Evolutionary conservation across 176 grass and related monocot genomes (phyloP).

Genomic region (Carex littledalei): DNA sequence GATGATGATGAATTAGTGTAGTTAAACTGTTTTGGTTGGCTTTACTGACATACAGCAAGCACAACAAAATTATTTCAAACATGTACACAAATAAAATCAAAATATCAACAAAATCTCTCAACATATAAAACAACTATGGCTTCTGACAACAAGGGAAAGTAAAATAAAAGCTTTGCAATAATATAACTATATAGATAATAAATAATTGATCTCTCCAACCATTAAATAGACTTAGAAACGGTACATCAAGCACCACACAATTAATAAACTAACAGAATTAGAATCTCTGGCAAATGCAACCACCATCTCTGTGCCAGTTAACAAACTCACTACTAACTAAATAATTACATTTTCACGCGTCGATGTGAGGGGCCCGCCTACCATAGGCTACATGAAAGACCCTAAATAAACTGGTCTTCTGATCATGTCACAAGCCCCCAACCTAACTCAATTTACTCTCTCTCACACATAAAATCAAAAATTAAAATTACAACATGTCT

Average conservation of each 20-base stretch:
- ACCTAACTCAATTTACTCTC: background rate
- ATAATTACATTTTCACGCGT: constrained; percentile 11
- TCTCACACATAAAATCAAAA: background rate
- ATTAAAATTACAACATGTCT: constrained; percentile 9
- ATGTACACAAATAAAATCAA: too few relatives aligned
- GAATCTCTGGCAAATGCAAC: background rate
- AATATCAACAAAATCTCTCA: too few relatives aligned
- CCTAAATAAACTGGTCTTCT: constrained; percentile 20
- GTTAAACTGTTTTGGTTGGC: too few relatives aligned
- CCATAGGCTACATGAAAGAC: constrained; percentile 14
- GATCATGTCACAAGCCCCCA: constrained; percentile 12
- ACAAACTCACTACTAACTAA: constrained; percentile 17
- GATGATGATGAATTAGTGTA: too few relatives aligned
- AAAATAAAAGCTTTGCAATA: background rate
- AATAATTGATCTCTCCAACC: background rate
- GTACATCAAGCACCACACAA: background rate
- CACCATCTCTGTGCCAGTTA: background rate
- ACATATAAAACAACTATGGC: background rate
- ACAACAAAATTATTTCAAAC: too few relatives aligned
- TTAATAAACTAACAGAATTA: background rate
- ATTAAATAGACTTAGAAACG: background rate
- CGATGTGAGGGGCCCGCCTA: background rate
- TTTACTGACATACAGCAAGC: too few relatives aligned
- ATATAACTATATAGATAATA: background rate
- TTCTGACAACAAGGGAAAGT: background rate